Conservation (phyloP, 176 grass and related monocot genomes). For the Zizania latifolia region DNA sequence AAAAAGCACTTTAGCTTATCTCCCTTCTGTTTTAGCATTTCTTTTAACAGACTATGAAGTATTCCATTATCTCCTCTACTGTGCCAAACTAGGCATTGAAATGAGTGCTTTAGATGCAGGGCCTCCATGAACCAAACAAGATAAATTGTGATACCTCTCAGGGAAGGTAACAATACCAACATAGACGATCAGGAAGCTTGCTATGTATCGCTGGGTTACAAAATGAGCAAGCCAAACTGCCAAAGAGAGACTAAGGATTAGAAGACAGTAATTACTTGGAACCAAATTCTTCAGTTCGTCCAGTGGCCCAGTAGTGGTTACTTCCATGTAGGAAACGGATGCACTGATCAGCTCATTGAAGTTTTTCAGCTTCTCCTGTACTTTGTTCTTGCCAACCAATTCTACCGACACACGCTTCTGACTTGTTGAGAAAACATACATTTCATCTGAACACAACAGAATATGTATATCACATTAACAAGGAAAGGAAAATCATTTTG, state of each 20-base stretch:
- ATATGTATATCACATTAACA: neutral
- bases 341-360: constrained; percentile 51
- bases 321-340: constrained; percentile 68
- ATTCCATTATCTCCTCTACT: neutral
- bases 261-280: constrained; percentile 41
- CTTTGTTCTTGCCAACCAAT: constrained; percentile 71
- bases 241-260: neutral
- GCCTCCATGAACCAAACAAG: too few species aligned
- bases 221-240: neutral
- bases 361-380: constrained; percentile 76
- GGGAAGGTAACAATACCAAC: neutral
- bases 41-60: neutral
- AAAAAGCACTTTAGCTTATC: too few species aligned
- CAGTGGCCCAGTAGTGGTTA: constrained; percentile 45
- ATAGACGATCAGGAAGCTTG: neutral
- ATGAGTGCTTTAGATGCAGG: neutral
- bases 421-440: constrained; percentile 86
- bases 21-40: neutral
- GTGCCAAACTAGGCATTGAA: neutral
- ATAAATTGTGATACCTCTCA: neutral
- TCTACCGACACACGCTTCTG: constrained; percentile 71
- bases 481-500: neutral
- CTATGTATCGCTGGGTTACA: too few species aligned
- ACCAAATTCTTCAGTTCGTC: constrained; percentile 54
- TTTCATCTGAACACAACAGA: constrained; percentile 55